A percentile compares a stretch with the other conserved stretches of the same genome.
Conservation (phyloP, 2,329 filamentous ascomycete species). For the Hypomyces rosellus region DNA sequence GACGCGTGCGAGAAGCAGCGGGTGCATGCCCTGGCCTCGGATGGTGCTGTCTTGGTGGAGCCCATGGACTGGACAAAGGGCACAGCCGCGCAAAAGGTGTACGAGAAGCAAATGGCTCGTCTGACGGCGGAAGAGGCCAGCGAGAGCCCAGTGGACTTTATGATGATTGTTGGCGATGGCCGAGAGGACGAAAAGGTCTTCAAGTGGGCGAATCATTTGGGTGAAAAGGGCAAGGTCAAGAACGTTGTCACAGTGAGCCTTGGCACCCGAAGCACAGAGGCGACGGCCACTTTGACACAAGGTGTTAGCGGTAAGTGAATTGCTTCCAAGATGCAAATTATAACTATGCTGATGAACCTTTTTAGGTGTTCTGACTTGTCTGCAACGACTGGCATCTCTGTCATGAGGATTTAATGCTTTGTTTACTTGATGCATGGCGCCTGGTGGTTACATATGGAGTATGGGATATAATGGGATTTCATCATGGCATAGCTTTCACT, state of each 20-base stretch:
- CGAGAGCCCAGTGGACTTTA: conserved; percentile 62
- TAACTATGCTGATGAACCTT: conserved; percentile 4
- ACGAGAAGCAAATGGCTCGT: conserved; percentile 48
- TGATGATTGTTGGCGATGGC: conserved; percentile 85
- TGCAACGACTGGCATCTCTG: conserved; percentile 34
- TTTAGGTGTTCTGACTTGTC: conserved; percentile 36
- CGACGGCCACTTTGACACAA: conserved; percentile 77
- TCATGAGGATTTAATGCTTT: conserved; percentile 11
- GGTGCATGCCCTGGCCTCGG: conserved; percentile 75
- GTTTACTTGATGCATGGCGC: conserved; percentile 6
- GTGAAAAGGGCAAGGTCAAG: conserved; percentile 50
- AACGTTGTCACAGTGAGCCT: conserved; percentile 81
- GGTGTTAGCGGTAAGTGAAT: conserved; percentile 73
- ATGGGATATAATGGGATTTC: conserved; percentile 3
- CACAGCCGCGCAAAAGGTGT: conserved; percentile 71
- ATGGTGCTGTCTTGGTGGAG: conserved; percentile 77
- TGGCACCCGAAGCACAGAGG: conserved; percentile 82
- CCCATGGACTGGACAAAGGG: conserved; percentile 82
- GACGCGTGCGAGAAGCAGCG: conserved; percentile 79
- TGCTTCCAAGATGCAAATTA: background rate
- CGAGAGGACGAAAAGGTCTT: conserved; percentile 93
- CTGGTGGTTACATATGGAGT: conserved; percentile 7
- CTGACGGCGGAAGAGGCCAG: conserved; percentile 24
- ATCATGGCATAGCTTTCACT: conserved; percentile 1
- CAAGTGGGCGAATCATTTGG: conserved; percentile 81